A percentile compares a stretch with the other conserved stretches of the same genome.
Evolutionary conservation across 257 asterid genomes (phyloP).

Genomic region (Primulina huaijiensis): DNA sequence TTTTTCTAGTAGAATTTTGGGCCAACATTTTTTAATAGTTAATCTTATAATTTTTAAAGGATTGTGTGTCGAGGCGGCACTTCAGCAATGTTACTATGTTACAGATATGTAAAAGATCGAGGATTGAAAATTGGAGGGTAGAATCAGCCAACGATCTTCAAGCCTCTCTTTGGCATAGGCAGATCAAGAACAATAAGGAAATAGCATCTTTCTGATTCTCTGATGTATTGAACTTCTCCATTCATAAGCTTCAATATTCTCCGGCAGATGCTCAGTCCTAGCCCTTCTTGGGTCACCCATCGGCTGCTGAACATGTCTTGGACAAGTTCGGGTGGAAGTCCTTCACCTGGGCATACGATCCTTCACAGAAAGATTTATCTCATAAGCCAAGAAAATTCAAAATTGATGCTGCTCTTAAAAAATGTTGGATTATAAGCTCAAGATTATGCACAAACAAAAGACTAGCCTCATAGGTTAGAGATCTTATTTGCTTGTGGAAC

Average conservation of each 20-base stretch:
- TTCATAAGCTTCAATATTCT: constrained; percentile 76
- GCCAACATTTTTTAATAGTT: too few species aligned
- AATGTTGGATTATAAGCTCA: background rate
- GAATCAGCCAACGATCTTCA: constrained; percentile 31
- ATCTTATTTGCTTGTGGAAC: too few species aligned
- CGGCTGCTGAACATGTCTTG: constrained; percentile 75
- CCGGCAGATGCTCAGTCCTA: constrained; percentile 69
- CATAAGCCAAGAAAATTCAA: background rate
- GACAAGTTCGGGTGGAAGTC: constrained; percentile 74
- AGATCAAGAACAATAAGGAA: constrained; percentile 58
- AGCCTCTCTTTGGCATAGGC: constrained; percentile 40
- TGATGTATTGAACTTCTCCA: constrained; percentile 82
- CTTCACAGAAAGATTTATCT: constrained; percentile 28
- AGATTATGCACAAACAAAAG: too few species aligned
- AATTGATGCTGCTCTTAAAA: background rate
- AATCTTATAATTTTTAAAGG: too few species aligned
- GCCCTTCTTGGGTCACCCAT: constrained; percentile 77
- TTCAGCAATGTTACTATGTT: too few species aligned
- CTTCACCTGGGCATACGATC: constrained; percentile 84
- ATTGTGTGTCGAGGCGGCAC: too few species aligned
- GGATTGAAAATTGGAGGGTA: background rate
- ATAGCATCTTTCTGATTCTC: constrained; percentile 72
- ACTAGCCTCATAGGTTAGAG: too few species aligned
- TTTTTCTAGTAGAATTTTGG: too few species aligned
- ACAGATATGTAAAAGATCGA: background rate